These are phyloP conservation scores for Trichoderma brevicompactum DNA, from an alignment of 2,329 filamentous ascomycete genomes.

Conservation along the genomic window DNA sequence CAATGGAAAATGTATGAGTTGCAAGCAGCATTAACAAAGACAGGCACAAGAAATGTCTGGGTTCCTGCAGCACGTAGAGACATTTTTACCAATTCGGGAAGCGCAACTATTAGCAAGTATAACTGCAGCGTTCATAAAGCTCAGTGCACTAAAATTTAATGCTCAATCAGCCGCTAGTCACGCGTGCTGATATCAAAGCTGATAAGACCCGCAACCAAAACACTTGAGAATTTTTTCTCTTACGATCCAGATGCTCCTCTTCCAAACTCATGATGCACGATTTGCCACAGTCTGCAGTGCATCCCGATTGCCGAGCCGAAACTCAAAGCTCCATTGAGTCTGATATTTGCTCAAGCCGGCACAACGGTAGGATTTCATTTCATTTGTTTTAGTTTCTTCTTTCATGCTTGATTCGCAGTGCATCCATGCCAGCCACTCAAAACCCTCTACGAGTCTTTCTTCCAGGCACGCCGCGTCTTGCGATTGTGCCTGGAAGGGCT, in stretches of 20 bases:
- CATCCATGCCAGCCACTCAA: slow-evolving; percentile 28
- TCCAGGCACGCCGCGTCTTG: slow-evolving; percentile 45
- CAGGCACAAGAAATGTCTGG: too few species aligned
- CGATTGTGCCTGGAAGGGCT: slow-evolving; percentile 43
- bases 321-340: not conserved
- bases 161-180: too few species aligned
- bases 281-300: accelerated
- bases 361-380: slow-evolving; percentile 11
- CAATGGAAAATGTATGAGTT: too few species aligned
- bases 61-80: too few species aligned
- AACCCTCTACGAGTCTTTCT: slow-evolving; percentile 44
- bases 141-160: too few species aligned
- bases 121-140: too few species aligned
- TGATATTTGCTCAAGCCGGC: not conserved
- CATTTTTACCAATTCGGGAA: too few species aligned
- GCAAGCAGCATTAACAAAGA: too few species aligned
- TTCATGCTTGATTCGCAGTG: slow-evolving; percentile 6
- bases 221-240: not conserved
- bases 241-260: not conserved
- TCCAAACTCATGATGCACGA: not conserved
- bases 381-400: not conserved
- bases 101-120: too few species aligned
- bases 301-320: not conserved
- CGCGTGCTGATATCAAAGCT: too few species aligned
- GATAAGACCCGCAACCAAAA: too few species aligned